phyloP scores from a whole-genome alignment of 371 early-diverging fungal genomes.

The Mortierella sp. region DNA sequence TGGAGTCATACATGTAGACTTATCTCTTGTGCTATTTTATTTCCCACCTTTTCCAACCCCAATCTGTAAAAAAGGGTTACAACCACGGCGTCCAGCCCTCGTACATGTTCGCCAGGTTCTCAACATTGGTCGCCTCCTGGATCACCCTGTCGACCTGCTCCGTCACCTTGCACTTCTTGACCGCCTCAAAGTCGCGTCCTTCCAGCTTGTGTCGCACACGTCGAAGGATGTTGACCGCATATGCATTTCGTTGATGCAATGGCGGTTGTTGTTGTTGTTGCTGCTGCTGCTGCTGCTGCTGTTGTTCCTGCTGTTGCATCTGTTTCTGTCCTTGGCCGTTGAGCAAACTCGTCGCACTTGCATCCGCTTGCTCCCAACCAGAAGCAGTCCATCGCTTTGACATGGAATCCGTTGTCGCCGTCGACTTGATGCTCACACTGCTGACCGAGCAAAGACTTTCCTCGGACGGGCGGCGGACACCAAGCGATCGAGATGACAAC shows the following conservation, averaged over 20 bases:
- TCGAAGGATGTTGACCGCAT: conserved; percentile 73
- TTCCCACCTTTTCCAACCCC: not conserved
- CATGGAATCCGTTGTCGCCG: conserved; percentile 21
- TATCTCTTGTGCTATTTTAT: not conserved
- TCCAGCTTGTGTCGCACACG: conserved; percentile 79
- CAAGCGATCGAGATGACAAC: conserved; percentile 20
- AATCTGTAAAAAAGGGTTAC: not conserved
- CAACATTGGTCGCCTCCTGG: conserved; percentile 68
- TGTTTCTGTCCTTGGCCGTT: conserved; percentile 13
- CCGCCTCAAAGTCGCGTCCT: conserved; percentile 73
- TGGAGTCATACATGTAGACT: not conserved
- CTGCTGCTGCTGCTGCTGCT: conserved; percentile 21
- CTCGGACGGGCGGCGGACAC: conserved; percentile 24
- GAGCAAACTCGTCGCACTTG: conserved; percentile 4
- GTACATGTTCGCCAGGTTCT: conserved; percentile 74
- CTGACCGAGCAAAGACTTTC: conserved; percentile 40
- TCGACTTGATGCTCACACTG: conserved; percentile 34
- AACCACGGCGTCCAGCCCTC: conserved; percentile 87
- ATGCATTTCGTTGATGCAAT: conserved; percentile 65
- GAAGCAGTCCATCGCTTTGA: conserved; percentile 18
- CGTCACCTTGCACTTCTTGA: conserved; percentile 66
- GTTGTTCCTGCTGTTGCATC: conserved; percentile 13
- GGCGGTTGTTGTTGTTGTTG: conserved; percentile 42
- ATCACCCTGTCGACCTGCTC: conserved; percentile 77
- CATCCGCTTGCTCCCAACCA: conserved; percentile 24